Percentiles rank a stretch among this genome's conserved stretches.
phyloP scores from a whole-genome alignment of 2,329 filamentous ascomycete genomes.

The Zasmidium angulare region DNA sequence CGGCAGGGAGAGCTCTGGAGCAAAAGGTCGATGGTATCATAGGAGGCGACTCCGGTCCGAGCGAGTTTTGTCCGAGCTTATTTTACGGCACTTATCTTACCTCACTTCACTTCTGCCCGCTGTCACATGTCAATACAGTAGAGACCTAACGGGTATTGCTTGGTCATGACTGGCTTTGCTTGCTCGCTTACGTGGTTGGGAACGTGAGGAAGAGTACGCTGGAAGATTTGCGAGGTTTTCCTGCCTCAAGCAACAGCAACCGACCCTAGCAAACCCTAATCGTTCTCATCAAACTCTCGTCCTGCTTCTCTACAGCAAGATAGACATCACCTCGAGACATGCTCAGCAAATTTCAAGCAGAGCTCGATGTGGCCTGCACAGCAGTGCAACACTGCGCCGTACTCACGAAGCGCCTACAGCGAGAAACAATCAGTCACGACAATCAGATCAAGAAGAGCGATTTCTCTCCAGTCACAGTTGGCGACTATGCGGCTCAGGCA shows the following conservation, averaged over 20 bases:
- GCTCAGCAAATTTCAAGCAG: conserved; percentile 15
- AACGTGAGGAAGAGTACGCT: too few species aligned
- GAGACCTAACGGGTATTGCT: too few species aligned
- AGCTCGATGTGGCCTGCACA: conserved; percentile 22
- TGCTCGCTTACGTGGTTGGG: too few species aligned
- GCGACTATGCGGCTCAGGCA: conserved; percentile 64
- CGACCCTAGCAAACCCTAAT: background rate
- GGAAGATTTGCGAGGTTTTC: background rate
- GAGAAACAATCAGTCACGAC: conserved; percentile 48
- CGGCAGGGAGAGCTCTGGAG: background rate
- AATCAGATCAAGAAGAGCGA: conserved; percentile 58
- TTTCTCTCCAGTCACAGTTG: conserved; percentile 61
- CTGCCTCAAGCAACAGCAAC: background rate
- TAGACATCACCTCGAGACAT: conserved; percentile 4
- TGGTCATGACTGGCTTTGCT: background rate
- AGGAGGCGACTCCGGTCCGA: background rate
- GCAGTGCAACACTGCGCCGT: conserved; percentile 38
- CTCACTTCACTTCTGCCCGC: background rate
- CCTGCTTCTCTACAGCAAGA: background rate
- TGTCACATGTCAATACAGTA: background rate
- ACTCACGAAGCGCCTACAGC: conserved; percentile 55
- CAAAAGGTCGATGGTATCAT: background rate
- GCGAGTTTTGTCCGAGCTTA: background rate
- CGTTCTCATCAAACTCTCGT: background rate
- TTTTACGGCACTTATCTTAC: too few species aligned